These are phyloP conservation scores for Wickerhamiella musiphila DNA, from an alignment of 805 yeast genomes.

Conservation along the genomic window DNA sequence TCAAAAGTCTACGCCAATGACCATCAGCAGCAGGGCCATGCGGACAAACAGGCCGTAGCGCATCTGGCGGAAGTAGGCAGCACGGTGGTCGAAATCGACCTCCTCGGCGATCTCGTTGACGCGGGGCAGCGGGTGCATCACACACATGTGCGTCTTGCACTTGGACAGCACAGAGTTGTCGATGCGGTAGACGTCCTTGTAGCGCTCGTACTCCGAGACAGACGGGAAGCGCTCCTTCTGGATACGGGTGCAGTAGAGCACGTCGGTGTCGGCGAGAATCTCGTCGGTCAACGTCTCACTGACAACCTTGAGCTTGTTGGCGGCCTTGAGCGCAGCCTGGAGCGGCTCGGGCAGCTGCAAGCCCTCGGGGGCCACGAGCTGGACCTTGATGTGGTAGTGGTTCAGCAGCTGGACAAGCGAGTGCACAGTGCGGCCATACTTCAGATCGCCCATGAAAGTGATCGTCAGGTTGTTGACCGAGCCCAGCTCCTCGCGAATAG, in stretches of 20 bases:
- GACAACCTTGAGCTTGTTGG: slow-evolving; percentile 59
- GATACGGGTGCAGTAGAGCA: slow-evolving; percentile 91
- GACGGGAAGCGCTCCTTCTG: slow-evolving; percentile 89
- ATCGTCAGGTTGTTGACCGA: slow-evolving; percentile 95
- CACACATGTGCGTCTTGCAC: slow-evolving; percentile 97
- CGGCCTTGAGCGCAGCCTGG: slow-evolving; percentile 43
- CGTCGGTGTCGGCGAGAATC: slow-evolving; percentile 79
- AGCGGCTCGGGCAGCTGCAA: slow-evolving; percentile 65
- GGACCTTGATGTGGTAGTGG: slow-evolving; percentile 84
- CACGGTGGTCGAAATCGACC: slow-evolving; percentile 98
- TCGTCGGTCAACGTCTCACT: slow-evolving; percentile 65
- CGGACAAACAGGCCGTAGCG: slow-evolving; percentile 94
- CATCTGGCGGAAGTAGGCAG: slow-evolving; percentile 99
- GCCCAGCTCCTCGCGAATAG: slow-evolving; percentile 97
- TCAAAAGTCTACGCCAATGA: slow-evolving; percentile 79
- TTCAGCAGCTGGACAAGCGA: slow-evolving; percentile 78
- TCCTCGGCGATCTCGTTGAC: slow-evolving; percentile 92
- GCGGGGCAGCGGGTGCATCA: slow-evolving; percentile 98
- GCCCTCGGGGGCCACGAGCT: slow-evolving; percentile 81
- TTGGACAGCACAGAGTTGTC: slow-evolving; percentile 79
- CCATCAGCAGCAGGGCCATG: slow-evolving; percentile 98
- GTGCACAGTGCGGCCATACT: slow-evolving; percentile 97
- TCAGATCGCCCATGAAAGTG: slow-evolving; percentile 97
- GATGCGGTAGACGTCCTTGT: slow-evolving; percentile 80
- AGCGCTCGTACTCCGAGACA: slow-evolving; percentile 59